Evolutionary conservation across 371 early-diverging fungal species (phyloP).

Genomic region (Actinomortierella wolfii): DNA sequence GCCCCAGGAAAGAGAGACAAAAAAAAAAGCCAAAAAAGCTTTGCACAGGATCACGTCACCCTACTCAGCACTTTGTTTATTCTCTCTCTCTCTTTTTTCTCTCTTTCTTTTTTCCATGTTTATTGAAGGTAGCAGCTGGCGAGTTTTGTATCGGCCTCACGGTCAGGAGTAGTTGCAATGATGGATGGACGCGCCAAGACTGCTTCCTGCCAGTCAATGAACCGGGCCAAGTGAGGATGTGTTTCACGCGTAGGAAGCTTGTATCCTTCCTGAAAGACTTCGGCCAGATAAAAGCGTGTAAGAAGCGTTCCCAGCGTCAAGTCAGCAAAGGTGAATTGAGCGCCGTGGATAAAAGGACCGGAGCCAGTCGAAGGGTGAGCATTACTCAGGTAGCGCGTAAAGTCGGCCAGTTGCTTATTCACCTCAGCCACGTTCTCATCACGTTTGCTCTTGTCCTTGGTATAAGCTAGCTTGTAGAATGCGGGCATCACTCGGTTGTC

Average conservation of each 20-base stretch:
- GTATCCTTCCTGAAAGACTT: neutral
- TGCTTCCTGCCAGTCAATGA: slow-evolving; percentile 28
- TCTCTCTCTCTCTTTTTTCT: too few relatives aligned
- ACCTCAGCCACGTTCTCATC: too few relatives aligned
- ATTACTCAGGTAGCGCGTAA: too few relatives aligned
- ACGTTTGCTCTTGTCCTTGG: slow-evolving; percentile 1
- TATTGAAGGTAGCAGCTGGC: too few relatives aligned
- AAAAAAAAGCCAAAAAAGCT: too few relatives aligned
- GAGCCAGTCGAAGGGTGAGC: too few relatives aligned
- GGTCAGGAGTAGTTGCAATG: neutral
- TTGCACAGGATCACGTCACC: too few relatives aligned
- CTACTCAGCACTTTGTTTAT: too few relatives aligned
- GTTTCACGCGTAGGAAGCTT: slow-evolving; percentile 16
- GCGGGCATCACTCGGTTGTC: slow-evolving; percentile 22
- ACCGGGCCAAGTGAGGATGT: slow-evolving; percentile 17
- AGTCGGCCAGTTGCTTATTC: too few relatives aligned
- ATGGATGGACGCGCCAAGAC: slow-evolving; percentile 17
- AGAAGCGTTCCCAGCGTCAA: slow-evolving; percentile 27
- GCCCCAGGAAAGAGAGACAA: too few relatives aligned
- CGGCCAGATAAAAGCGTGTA: slow-evolving; percentile 24
- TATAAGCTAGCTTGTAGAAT: slow-evolving; percentile 21
- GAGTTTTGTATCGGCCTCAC: too few relatives aligned
- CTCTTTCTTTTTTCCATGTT: too few relatives aligned
- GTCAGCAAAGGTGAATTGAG: slow-evolving; percentile 35
- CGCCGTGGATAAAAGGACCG: slow-evolving; percentile 30